A percentile compares a stretch with the other conserved stretches of the same genome.
These are phyloP conservation scores for Podospora anserina DNA, from an alignment of 495 filamentous ascomycete genomes.

Conservation along the genomic window DNA sequence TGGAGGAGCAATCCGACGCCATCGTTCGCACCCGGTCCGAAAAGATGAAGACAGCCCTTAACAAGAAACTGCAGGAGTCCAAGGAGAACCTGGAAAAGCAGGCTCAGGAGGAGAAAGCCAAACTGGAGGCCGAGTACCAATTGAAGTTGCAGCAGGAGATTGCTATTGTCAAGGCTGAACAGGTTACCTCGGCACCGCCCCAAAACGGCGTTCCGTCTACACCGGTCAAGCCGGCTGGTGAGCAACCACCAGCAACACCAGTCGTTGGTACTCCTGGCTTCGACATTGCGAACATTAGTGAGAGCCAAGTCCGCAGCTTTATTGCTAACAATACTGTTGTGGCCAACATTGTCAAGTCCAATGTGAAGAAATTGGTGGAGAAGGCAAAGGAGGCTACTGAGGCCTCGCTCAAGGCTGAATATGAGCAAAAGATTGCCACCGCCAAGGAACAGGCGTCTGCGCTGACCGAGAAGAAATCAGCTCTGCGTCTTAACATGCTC, in stretches of 20 bases:
- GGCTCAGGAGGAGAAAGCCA: conserved; percentile 53
- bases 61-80: conserved; percentile 64
- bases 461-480: conserved; percentile 61
- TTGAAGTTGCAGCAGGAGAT: conserved; percentile 63
- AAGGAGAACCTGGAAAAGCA: conserved; percentile 44
- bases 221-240: conserved; percentile 29
- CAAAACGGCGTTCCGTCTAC: conserved; percentile 39
- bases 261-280: conserved; percentile 32
- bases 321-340: conserved; percentile 62
- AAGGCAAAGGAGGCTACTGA: conserved; percentile 53
- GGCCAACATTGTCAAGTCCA: conserved; percentile 61
- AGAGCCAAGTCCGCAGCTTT: conserved; percentile 62
- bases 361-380: conserved; percentile 59
- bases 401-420: conserved; percentile 39
- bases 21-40: conserved; percentile 65
- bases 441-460: conserved; percentile 52
- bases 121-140: conserved; percentile 58
- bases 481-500: conserved; percentile 73
- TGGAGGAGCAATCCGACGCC: conserved; percentile 52
- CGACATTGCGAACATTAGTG: conserved; percentile 47
- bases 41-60: conserved; percentile 67
- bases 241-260: conserved; percentile 33
- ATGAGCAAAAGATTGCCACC: conserved; percentile 49
- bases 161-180: conserved; percentile 52
- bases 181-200: conserved; percentile 35